Conservation (phyloP, 768 basidiomycete species). For the Boletus sp. region DNA sequence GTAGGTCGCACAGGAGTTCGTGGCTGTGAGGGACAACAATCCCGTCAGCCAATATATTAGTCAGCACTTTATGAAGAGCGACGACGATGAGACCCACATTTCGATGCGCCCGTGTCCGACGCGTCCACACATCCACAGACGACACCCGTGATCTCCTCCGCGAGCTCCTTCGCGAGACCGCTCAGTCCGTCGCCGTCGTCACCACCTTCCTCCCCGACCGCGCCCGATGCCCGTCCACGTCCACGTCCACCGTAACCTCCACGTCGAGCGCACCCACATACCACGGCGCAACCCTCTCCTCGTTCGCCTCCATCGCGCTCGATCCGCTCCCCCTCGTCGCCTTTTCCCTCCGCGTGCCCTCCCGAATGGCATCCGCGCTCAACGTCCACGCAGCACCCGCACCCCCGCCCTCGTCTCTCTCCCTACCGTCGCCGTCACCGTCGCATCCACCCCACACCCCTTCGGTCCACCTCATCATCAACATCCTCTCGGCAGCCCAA, state of each 20-base stretch:
- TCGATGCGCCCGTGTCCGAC: background rate
- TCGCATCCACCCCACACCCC: background rate
- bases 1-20: too few species aligned
- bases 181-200: slow-evolving; percentile 85
- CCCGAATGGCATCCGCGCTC: slow-evolving; percentile 74
- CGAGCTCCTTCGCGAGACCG: slow-evolving; percentile 66
- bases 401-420: background rate
- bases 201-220: slow-evolving; percentile 56
- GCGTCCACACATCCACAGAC: slow-evolving; percentile 2
- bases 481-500: slow-evolving; percentile 74
- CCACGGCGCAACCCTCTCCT: slow-evolving; percentile 93
- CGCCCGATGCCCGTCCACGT: background rate
- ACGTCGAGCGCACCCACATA: slow-evolving; percentile 42
- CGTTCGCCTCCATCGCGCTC: slow-evolving; percentile 89
- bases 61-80: background rate
- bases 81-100: background rate
- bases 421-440: background rate
- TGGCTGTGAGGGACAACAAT: too few species aligned
- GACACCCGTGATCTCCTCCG: slow-evolving; percentile 39
- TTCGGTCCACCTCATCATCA: slow-evolving; percentile 65
- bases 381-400: slow-evolving; percentile 23
- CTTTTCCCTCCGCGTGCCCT: slow-evolving; percentile 88
- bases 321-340: slow-evolving; percentile 85
- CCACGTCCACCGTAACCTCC: too few species aligned
- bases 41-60: too few species aligned